Evolutionary conservation across 768 basidiomycete genomes (phyloP), one percentile per base, ranked within the genome.

Genomic region (Collybia nuda): DNA sequence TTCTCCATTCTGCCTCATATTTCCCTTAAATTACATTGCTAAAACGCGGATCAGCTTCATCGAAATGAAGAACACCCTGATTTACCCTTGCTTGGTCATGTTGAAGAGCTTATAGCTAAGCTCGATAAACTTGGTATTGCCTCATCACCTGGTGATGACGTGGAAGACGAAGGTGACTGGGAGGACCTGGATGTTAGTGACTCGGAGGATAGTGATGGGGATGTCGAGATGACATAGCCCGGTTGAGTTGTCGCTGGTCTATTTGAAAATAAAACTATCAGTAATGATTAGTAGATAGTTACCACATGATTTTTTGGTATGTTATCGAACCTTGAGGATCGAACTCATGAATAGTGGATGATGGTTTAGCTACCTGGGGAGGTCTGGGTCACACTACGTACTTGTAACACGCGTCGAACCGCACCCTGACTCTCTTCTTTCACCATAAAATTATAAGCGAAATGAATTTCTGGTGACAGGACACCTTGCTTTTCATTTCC

Each of bases 51-150:
- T 41, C 57, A 93, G 88, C 67, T 94, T 29, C 88, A 92, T 55
- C 66, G 71, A 40, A 82, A 77, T 37, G 83, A 93, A 57, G 81
- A 82, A 21, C 82, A 93, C 64, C 79, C 85, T 3, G 93, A 97
- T 63, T 70, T 72, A 51, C 90, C 88, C 17, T 65, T 96, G 45
- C 73, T 91, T 2, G 82, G 83, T 29, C 93, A 97, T 63, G 81
- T 78, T 22, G 68, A 77, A 44, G 93, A 94, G 56, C 77, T 97
- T 40, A 77, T 92, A 46, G 67, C 67, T 5, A 82, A 83, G 53
- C 61, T 95, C 50, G 84, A 91, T 42, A 73, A 70, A 5, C 67
- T 82, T 39, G 90, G 91, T 0, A 78, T 95, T 35, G 69, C 77
- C 18, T 67, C 85, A 0, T 85, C 85, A 7, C 76, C 82, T 76